These are phyloP conservation scores for Endoconidiophora polonica DNA, from an alignment of 2,329 filamentous ascomycete species.

Conservation along the genomic window DNA sequence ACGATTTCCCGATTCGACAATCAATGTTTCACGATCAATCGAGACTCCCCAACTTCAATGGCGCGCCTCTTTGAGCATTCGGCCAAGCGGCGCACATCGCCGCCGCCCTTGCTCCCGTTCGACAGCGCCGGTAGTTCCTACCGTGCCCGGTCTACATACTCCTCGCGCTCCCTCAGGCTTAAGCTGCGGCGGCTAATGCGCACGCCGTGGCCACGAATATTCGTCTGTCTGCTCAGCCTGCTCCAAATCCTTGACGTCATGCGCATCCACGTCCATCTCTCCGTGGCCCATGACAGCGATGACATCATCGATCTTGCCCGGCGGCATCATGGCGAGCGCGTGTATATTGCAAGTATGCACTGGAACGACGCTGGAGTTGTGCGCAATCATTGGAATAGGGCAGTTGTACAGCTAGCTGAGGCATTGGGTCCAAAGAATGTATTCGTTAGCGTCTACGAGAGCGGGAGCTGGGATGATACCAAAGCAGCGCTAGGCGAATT, in stretches of 20 bases:
- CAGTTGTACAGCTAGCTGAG: constrained; percentile 38
- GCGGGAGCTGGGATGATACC: constrained; percentile 51
- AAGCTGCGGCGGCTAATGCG: constrained; percentile 24
- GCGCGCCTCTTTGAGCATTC: background rate
- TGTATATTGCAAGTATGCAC: constrained; percentile 55
- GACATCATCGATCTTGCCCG: constrained; percentile 9
- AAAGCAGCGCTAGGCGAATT: constrained; percentile 43
- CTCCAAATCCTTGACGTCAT: constrained; percentile 25
- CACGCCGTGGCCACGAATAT: constrained; percentile 20
- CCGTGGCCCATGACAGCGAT: constrained; percentile 6
- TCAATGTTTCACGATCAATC: constrained; percentile 1
- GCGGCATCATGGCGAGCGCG: constrained; percentile 22
- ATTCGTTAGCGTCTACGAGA: constrained; percentile 51
- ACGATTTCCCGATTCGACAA: background rate
- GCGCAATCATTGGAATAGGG: constrained; percentile 43
- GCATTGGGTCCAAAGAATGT: constrained; percentile 46
- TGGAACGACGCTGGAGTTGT: constrained; percentile 50
- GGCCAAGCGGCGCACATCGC: constrained; percentile 9
- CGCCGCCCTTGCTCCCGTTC: constrained; percentile 10
- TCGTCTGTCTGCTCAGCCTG: constrained; percentile 21
- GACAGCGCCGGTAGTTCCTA: constrained; percentile 8
- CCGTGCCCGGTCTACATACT: background rate
- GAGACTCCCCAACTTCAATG: background rate
- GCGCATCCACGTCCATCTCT: constrained; percentile 22
- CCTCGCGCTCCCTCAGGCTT: constrained; percentile 15